A percentile compares a stretch with the other conserved stretches of the same genome.
These are phyloP conservation scores for Aspergillus incahuasiensis DNA, from an alignment of 495 filamentous ascomycete genomes.

Conservation along the genomic window DNA sequence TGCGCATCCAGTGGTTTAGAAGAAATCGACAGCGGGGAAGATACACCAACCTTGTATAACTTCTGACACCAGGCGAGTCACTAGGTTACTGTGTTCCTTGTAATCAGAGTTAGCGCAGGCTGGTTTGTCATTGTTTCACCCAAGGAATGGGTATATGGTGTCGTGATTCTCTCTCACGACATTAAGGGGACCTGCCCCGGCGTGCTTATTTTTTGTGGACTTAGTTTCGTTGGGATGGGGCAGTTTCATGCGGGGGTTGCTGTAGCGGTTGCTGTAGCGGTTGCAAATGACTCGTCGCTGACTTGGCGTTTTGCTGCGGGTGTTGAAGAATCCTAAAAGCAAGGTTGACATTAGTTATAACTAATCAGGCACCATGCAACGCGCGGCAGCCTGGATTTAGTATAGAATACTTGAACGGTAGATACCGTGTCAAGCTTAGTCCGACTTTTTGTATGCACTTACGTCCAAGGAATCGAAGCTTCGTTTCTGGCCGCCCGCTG, in stretches of 20 bases:
- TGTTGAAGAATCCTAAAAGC: constrained; percentile 28
- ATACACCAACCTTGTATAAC: constrained; percentile 39
- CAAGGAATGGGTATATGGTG: constrained; percentile 10
- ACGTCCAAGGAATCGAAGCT: constrained; percentile 43
- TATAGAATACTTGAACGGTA: background rate
- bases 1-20: constrained; percentile 16
- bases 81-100: constrained; percentile 20
- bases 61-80: constrained; percentile 19
- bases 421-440: constrained; percentile 14
- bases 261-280: constrained; percentile 25
- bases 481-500: constrained; percentile 37
- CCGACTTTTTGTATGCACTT: constrained; percentile 33
- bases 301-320: constrained; percentile 38
- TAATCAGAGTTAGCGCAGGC: constrained; percentile 20
- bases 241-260: constrained; percentile 35
- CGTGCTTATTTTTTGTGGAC: constrained; percentile 11
- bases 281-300: constrained; percentile 26
- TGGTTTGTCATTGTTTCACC: constrained; percentile 16
- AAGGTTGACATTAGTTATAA: constrained; percentile 37
- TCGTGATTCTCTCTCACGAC: constrained; percentile 13
- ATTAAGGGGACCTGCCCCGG: constrained; percentile 35
- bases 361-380: constrained; percentile 17
- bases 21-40: constrained; percentile 22
- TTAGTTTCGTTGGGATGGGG: background rate
- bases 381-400: constrained; percentile 21